These are phyloP conservation scores for Wickerhamomyces ciferrii DNA, from an alignment of 805 yeast species.

Conservation along the genomic window DNA sequence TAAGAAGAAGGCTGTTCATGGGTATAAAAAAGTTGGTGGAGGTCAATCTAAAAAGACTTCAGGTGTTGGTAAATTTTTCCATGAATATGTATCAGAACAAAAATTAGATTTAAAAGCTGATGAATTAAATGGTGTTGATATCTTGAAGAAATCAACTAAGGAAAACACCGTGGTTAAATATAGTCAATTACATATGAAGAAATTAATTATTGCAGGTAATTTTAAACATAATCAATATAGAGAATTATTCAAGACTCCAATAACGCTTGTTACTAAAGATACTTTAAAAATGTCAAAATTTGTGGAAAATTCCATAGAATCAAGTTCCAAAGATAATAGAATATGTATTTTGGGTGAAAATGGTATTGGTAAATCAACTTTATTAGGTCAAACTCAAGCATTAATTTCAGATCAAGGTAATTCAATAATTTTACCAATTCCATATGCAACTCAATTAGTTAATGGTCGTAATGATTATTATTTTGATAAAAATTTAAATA, in stretches of 20 bases:
- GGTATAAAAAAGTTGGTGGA: slow-evolving; percentile 11
- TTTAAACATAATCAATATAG: slow-evolving; percentile 65
- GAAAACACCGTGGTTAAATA: slow-evolving; percentile 33
- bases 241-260: slow-evolving; percentile 58
- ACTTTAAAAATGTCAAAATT: slow-evolving; percentile 36
- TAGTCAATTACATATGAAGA: slow-evolving; percentile 30
- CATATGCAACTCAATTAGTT: slow-evolving; percentile 54
- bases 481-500: slow-evolving; percentile 39
- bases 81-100: slow-evolving; percentile 25
- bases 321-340: slow-evolving; percentile 39
- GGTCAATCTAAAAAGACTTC: slow-evolving; percentile 13
- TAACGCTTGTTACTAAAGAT: slow-evolving; percentile 49
- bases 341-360: slow-evolving; percentile 58
- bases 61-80: slow-evolving; percentile 28
- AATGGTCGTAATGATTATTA: slow-evolving; percentile 72
- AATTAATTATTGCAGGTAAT: slow-evolving; percentile 50
- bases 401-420: slow-evolving; percentile 36
- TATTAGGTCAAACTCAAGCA: slow-evolving; percentile 65
- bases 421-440: slow-evolving; percentile 55
- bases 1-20: slow-evolving; percentile 8
- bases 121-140: slow-evolving; percentile 10
- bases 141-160: slow-evolving; percentile 10
- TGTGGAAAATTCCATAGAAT: slow-evolving; percentile 26
- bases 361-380: slow-evolving; percentile 78
- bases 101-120: slow-evolving; percentile 23